phyloP scores from a whole-genome alignment of 1,284 basidiomycete genomes.

The Athelia sp. region DNA sequence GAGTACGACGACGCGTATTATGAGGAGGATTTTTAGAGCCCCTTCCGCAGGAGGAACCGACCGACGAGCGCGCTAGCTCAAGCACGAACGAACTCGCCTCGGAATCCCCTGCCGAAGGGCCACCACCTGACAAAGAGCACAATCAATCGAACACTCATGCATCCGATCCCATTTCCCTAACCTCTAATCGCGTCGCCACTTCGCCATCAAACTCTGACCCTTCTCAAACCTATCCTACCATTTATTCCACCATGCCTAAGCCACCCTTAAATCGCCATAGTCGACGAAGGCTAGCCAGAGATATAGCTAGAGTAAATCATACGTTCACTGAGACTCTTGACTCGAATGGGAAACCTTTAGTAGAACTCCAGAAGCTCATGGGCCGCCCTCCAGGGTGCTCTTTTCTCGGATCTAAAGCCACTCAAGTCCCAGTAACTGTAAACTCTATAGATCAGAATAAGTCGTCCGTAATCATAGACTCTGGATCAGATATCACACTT shows the following conservation, averaged over 20 bases:
- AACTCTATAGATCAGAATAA: not conserved
- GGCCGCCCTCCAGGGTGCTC: conserved; percentile 23
- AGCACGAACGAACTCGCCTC: not conserved
- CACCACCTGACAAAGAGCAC: no score
- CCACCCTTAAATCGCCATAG: conserved; percentile 2
- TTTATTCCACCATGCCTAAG: not conserved
- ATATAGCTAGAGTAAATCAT: conserved; percentile 2
- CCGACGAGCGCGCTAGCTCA: not conserved
- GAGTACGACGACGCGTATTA: conserved; percentile 14
- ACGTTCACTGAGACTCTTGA: conserved; percentile 1
- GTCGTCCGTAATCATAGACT: conserved; percentile 9
- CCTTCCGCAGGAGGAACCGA: conserved; percentile 4
- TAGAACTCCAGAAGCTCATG: conserved; percentile 15
- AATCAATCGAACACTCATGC: not conserved
- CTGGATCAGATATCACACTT: conserved; percentile 13
- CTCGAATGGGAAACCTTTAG: conserved; percentile 6
- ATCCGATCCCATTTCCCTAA: not conserved
- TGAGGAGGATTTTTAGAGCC: conserved; percentile 10
- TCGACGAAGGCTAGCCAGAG: conserved; percentile 2
- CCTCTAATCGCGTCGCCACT: not conserved
- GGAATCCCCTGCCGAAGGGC: no score
- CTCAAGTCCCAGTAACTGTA: conserved; percentile 13
- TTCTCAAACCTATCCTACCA: not conserved
- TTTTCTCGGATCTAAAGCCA: conserved; percentile 20
- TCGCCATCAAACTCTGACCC: not conserved